Conservation (phyloP, 2,329 filamentous ascomycete species). For the Uncinocarpus reesii region DNA sequence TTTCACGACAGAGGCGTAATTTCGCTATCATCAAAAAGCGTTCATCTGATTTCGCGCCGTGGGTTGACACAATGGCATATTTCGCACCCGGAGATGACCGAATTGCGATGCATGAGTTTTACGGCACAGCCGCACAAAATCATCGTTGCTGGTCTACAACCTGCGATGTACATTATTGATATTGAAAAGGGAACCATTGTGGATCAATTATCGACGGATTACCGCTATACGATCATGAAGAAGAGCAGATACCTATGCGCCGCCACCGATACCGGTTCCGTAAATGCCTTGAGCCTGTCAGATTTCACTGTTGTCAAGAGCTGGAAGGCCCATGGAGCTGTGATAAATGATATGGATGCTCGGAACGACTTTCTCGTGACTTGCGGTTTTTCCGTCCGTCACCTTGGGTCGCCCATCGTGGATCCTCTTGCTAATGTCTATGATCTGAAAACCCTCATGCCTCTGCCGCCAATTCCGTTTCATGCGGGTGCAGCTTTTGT, state of each 20-base stretch:
- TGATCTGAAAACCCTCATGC: slow-evolving; percentile 80
- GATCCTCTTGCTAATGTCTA: slow-evolving; percentile 94
- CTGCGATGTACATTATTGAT: slow-evolving; percentile 69
- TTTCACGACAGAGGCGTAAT: slow-evolving; percentile 87
- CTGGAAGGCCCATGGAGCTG: slow-evolving; percentile 82
- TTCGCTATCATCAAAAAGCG: slow-evolving; percentile 66
- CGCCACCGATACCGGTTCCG: slow-evolving; percentile 68
- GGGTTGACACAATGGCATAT: slow-evolving; percentile 85
- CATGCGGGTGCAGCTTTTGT: slow-evolving; percentile 89
- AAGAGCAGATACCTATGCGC: slow-evolving; percentile 81
- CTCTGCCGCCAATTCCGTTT: slow-evolving; percentile 81
- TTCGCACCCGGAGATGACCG: slow-evolving; percentile 65
- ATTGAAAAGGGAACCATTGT: slow-evolving; percentile 62
- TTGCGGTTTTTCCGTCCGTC: slow-evolving; percentile 81
- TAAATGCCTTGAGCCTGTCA: slow-evolving; percentile 75
- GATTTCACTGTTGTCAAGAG: slow-evolving; percentile 69
- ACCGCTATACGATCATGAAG: slow-evolving; percentile 86
- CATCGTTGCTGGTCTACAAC: slow-evolving; percentile 76
- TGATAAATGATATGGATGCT: slow-evolving; percentile 94
- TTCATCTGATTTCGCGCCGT: slow-evolving; percentile 78
- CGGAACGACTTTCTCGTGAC: slow-evolving; percentile 92
- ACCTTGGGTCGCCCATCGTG: slow-evolving; percentile 67
- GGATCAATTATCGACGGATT: slow-evolving; percentile 60
- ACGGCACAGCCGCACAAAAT: slow-evolving; percentile 79
- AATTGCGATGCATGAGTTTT: slow-evolving; percentile 90